These are phyloP conservation scores for Iris macrosiphon DNA, from an alignment of 106 monocot species.

Conservation along the genomic window DNA sequence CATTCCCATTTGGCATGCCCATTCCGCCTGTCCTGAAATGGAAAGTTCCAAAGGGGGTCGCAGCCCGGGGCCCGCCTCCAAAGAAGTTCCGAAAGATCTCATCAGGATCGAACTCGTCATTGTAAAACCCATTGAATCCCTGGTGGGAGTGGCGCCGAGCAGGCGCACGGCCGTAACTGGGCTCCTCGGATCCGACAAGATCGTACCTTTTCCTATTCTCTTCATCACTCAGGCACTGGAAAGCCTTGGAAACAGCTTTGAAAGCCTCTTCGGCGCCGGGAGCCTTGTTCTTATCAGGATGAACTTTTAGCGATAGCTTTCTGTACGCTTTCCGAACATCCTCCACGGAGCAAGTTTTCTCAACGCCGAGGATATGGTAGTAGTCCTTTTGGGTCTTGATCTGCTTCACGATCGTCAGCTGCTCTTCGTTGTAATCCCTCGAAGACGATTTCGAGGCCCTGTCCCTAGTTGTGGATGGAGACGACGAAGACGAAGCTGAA, in stretches of 20 bases:
- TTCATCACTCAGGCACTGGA: slow-evolving; percentile 89
- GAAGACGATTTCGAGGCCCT: slow-evolving; percentile 13
- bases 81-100: slow-evolving; percentile 99
- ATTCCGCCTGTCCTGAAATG: slow-evolving; percentile 74
- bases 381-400: slow-evolving; percentile 86
- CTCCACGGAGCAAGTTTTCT: slow-evolving; percentile 66
- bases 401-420: slow-evolving; percentile 60
- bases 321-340: slow-evolving; percentile 89
- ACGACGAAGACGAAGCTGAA: slow-evolving; percentile 11
- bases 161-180: slow-evolving; percentile 4
- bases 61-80: slow-evolving; percentile 41
- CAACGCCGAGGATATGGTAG: slow-evolving; percentile 80
- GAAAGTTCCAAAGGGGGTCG: slow-evolving; percentile 57
- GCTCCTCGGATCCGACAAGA: slow-evolving; percentile 47
- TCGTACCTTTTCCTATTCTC: slow-evolving; percentile 78
- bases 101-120: slow-evolving; percentile 72
- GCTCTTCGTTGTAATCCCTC: slow-evolving; percentile 76
- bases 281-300: slow-evolving; percentile 94
- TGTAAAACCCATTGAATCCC: slow-evolving; percentile 70
- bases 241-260: slow-evolving; percentile 92
- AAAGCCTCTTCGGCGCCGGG: slow-evolving; percentile 94
- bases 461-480: background rate
- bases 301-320: slow-evolving; percentile 89
- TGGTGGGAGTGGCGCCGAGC: slow-evolving; percentile 16
- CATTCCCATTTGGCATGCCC: slow-evolving; percentile 16